Conservation (phyloP, 202 grass and related monocot genomes). For the Schoenoplectus tabernaemontani region DNA sequence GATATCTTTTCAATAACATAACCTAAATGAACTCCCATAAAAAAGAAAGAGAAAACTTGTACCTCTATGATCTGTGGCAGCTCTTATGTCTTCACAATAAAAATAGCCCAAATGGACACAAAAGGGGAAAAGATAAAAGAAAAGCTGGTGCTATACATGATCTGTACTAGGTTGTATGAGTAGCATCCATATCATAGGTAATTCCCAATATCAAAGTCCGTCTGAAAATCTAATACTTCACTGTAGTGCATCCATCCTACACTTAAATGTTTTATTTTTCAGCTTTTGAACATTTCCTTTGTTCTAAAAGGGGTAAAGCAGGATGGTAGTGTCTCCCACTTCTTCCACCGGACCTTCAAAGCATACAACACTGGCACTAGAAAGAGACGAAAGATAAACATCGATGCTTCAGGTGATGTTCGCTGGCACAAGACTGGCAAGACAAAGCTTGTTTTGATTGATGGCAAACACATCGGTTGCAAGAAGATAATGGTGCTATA, state of each 20-base stretch:
- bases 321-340: slow-evolving; percentile 88
- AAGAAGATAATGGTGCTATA: slow-evolving; percentile 99
- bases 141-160: background rate
- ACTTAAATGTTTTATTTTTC: background rate
- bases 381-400: slow-evolving; percentile 90
- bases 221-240: background rate
- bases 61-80: background rate
- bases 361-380: slow-evolving; percentile 89
- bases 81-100: background rate
- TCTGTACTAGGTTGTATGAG: background rate
- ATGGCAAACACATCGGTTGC: slow-evolving; percentile 64
- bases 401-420: slow-evolving; percentile 42
- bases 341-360: slow-evolving; percentile 90
- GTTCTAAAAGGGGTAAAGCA: slow-evolving; percentile 61
- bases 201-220: background rate
- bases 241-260: background rate
- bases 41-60: background rate
- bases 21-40: background rate
- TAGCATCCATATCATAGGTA: background rate
- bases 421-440: slow-evolving; percentile 99
- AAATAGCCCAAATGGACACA: background rate
- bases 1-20: background rate
- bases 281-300: slow-evolving; percentile 4
- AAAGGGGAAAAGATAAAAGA: background rate
- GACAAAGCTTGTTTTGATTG: slow-evolving; percentile 69